Conservation (phyloP, 805 yeast genomes). For the Priceomyces haplophilus region DNA sequence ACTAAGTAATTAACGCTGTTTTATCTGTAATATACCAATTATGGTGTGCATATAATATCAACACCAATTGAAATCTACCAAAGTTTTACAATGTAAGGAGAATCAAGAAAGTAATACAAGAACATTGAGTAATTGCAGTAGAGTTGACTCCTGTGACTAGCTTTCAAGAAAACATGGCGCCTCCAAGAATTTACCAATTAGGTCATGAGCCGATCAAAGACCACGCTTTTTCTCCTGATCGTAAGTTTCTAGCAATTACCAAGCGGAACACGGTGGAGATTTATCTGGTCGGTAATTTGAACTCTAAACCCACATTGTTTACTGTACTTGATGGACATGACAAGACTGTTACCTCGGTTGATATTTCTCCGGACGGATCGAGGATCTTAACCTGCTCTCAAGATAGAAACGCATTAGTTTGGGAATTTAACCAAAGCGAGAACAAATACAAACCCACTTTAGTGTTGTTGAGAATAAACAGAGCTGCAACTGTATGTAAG, state of each 20-base stretch:
- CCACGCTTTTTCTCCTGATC: slow-evolving; percentile 79
- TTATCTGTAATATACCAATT: too few relatives aligned
- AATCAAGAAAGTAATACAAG: not conserved
- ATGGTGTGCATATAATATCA: too few relatives aligned
- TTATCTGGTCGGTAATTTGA: slow-evolving; percentile 51
- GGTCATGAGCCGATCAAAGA: slow-evolving; percentile 87
- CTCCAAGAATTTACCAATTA: slow-evolving; percentile 53
- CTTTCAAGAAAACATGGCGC: slow-evolving; percentile 13
- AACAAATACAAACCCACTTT: slow-evolving; percentile 76
- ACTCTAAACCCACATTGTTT: slow-evolving; percentile 53
- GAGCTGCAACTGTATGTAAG: slow-evolving; percentile 90
- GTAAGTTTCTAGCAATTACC: slow-evolving; percentile 69
- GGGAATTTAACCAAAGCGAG: slow-evolving; percentile 68
- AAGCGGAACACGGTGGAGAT: slow-evolving; percentile 74
- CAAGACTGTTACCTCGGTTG: slow-evolving; percentile 91
- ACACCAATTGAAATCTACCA: too few relatives aligned
- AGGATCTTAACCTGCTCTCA: slow-evolving; percentile 95
- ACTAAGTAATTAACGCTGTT: too few relatives aligned
- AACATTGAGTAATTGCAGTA: slow-evolving; percentile 8
- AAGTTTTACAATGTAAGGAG: too few relatives aligned
- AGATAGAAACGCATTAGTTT: slow-evolving; percentile 95
- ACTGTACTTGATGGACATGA: slow-evolving; percentile 80
- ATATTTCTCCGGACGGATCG: slow-evolving; percentile 75
- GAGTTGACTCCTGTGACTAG: slow-evolving; percentile 15
- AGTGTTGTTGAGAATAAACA: slow-evolving; percentile 85